Evolutionary conservation across 2,329 filamentous ascomycete species (phyloP).

Genomic region (Cladophialophora yegresii): DNA sequence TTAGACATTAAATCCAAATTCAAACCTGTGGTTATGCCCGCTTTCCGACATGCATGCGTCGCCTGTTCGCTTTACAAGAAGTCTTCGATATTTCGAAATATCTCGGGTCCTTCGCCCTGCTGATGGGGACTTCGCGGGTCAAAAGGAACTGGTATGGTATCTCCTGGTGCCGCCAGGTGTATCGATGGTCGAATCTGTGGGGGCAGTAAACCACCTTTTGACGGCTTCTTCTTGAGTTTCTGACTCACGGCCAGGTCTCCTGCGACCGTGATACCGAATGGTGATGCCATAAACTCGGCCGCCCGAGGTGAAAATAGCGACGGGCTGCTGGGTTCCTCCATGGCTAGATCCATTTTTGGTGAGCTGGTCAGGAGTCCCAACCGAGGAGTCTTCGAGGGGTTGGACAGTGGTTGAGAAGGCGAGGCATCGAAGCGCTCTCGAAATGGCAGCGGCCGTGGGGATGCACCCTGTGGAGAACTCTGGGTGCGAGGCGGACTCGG

Average conservation of each 20-base stretch:
- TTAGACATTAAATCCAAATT: conserved; percentile 30
- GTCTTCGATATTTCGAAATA: conserved; percentile 36
- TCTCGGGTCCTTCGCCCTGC: conserved; percentile 33
- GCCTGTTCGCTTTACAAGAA: conserved; percentile 30
- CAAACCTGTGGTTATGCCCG: conserved; percentile 5
- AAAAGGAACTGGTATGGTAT: conserved; percentile 19
- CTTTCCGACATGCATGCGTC: conserved; percentile 10
- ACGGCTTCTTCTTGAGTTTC: background rate
- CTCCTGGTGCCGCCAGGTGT: conserved; percentile 1
- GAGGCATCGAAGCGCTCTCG: conserved; percentile 31
- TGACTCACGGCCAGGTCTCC: conserved; percentile 40
- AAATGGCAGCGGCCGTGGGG: conserved; percentile 37
- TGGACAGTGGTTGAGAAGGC: conserved; percentile 22
- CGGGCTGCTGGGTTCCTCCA: conserved; percentile 44
- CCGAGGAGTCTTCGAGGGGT: conserved; percentile 37
- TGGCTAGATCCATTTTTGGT: conserved; percentile 43
- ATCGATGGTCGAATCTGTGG: conserved; percentile 16
- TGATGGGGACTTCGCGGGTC: conserved; percentile 38
- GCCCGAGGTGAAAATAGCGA: conserved; percentile 51
- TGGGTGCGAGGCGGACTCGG: conserved; percentile 4
- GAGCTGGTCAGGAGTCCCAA: conserved; percentile 33
- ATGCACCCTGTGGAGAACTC: conserved; percentile 20
- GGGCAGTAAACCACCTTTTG: conserved; percentile 18
- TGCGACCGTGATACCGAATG: conserved; percentile 42
- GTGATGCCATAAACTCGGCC: conserved; percentile 46